Base-by-base conservation (phyloP, 2,329 filamentous ascomycete genomes). In the Diplodia sapinea region DNA sequence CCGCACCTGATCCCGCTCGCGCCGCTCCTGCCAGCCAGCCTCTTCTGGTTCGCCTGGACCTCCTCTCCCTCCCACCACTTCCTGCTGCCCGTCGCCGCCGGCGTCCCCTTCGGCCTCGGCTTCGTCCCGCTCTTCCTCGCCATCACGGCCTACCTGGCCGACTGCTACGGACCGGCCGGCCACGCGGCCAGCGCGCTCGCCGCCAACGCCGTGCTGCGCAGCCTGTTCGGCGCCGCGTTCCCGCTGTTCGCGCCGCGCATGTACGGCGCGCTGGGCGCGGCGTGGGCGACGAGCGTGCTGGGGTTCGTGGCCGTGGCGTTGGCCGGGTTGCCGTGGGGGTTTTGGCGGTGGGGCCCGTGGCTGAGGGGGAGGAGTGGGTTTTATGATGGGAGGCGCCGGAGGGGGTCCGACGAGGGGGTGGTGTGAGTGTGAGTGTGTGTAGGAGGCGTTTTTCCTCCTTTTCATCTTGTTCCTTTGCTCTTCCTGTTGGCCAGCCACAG, bases 81-180 rank as follows among this genome's bases (percentile, higher is more conserved):
- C 90, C 88, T 92, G 17, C 83, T 88, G n/a, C 90, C 92, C 1
- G 89, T 96, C 57, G 81, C 91, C 0, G 92, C 92, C 1, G 91
- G 92, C 0, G 85, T 96, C 9, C 90, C 90, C 0, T 96, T 95
- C 72, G 92, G 92, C 11, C 84, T 86, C 0, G 92, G 92, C 0
- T 95, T 94, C 73, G 89, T 87, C 6, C 84, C 88, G 2, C 88
- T 91, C 47, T 96, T 96, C 80, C 94, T 96, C 74, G 95, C 95
- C 73, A 87, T 89, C 0, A 87, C 85, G 6, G 95, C 93, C 73
- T 96, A 96, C 75, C 81, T 96, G 3, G 91, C 92, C 0, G 86
- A 90, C 56, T 87, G 88, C 7, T 96, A 96, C 72, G 89, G 89
- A 2, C 31, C 31, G 1, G 31, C 5, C 29, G 11, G 23, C 3